Percentiles rank a stretch among this genome's conserved stretches.
Evolutionary conservation across 2,329 filamentous ascomycete species (phyloP).

Genomic region (Juglanconis juglandina): DNA sequence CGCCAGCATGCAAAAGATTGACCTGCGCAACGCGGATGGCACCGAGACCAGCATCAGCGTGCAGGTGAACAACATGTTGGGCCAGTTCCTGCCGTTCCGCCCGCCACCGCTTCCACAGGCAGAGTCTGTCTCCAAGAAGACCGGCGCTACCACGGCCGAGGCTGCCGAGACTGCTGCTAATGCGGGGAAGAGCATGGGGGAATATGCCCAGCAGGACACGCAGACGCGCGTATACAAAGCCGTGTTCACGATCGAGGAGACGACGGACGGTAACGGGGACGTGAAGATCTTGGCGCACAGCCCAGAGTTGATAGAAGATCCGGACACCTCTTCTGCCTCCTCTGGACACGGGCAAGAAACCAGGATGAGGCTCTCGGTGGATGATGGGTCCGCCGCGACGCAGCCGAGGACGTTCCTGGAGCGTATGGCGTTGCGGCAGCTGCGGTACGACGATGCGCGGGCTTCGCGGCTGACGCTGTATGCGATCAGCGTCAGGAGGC

Average conservation of each 20-base stretch:
- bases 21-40: slow-evolving; percentile 54
- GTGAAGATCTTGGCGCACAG: slow-evolving; percentile 60
- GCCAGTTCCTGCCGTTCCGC: slow-evolving; percentile 74
- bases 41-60: slow-evolving; percentile 58
- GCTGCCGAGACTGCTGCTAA: slow-evolving; percentile 23
- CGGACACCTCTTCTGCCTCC: slow-evolving; percentile 23
- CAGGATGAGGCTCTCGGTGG: not conserved
- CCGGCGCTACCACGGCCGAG: slow-evolving; percentile 28
- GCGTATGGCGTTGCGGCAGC: slow-evolving; percentile 64
- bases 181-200: slow-evolving; percentile 22
- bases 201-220: slow-evolving; percentile 40
- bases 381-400: not conserved
- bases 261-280: slow-evolving; percentile 56
- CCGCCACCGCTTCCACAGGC: slow-evolving; percentile 78
- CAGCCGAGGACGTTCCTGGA: slow-evolving; percentile 60
- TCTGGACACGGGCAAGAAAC: not conserved
- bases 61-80: slow-evolving; percentile 65
- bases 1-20: slow-evolving; percentile 41
- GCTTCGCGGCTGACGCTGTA: slow-evolving; percentile 57
- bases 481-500: slow-evolving; percentile 85
- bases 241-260: slow-evolving; percentile 65
- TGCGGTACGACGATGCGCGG: slow-evolving; percentile 54
- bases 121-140: slow-evolving; percentile 35
- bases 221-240: slow-evolving; percentile 60
- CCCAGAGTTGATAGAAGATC: slow-evolving; percentile 53